These are phyloP conservation scores for Gyromitra esculenta DNA, from an alignment of 2,329 filamentous ascomycete species.

Conservation along the genomic window DNA sequence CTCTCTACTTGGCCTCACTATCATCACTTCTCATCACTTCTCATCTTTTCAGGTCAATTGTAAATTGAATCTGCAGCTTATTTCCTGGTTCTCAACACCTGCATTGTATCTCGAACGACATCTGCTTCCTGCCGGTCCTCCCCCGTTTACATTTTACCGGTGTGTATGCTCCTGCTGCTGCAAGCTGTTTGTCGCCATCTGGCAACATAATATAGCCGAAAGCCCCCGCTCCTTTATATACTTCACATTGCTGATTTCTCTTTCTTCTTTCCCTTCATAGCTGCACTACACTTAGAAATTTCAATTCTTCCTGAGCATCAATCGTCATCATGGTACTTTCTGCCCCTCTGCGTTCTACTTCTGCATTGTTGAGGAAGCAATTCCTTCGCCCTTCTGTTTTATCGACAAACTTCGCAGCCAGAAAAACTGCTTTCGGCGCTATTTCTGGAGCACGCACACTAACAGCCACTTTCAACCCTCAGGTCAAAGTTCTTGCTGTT, in stretches of 20 bases:
- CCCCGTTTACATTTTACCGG: constrained; percentile 43
- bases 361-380: constrained; percentile 47
- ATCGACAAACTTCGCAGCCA: constrained; percentile 12
- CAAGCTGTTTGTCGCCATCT: constrained; percentile 13
- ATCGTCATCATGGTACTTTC: constrained; percentile 51
- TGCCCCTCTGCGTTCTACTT: constrained; percentile 43
- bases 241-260: constrained; percentile 21
- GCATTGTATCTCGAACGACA: constrained; percentile 14
- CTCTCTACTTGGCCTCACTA: neutral
- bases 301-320: constrained; percentile 27
- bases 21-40: constrained; percentile 7
- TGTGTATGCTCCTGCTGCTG: constrained; percentile 25
- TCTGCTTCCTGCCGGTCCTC: constrained; percentile 31
- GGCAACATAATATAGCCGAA: constrained; percentile 40
- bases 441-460: constrained; percentile 53
- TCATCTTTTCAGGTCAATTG: constrained; percentile 41
- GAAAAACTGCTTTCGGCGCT: constrained; percentile 46
- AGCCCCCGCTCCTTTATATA: constrained; percentile 40
- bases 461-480: constrained; percentile 57
- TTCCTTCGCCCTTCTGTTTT: constrained; percentile 48
- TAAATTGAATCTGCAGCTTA: constrained; percentile 16
- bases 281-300: neutral
- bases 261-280: neutral
- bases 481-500: constrained; percentile 58
- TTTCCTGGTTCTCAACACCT: constrained; percentile 2